Conservation (phyloP, 2,329 filamentous ascomycete species). For the Claviceps sp. region DNA sequence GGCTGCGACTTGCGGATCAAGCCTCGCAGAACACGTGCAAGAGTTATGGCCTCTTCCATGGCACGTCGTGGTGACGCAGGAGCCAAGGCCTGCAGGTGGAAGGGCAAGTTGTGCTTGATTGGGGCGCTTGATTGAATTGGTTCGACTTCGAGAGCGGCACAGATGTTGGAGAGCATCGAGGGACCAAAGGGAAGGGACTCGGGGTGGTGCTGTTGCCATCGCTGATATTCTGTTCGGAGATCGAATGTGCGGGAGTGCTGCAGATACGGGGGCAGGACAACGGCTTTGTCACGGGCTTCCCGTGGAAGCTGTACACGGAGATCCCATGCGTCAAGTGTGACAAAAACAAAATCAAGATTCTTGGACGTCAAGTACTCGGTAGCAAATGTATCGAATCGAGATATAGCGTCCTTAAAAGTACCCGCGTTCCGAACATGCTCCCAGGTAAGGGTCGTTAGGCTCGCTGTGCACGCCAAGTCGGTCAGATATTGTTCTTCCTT, state of each 20-base stretch:
- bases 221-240: slow-evolving; percentile 90
- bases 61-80: slow-evolving; percentile 90
- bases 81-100: slow-evolving; percentile 90
- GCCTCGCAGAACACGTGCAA: slow-evolving; percentile 82
- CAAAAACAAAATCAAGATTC: slow-evolving; percentile 94
- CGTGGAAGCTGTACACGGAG: slow-evolving; percentile 93
- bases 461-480: slow-evolving; percentile 45
- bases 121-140: slow-evolving; percentile 94
- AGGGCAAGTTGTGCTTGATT: slow-evolving; percentile 97
- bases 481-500: background rate
- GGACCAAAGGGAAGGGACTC: slow-evolving; percentile 95
- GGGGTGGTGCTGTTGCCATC: slow-evolving; percentile 96
- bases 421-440: slow-evolving; percentile 97
- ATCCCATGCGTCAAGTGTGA: slow-evolving; percentile 97
- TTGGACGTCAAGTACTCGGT: slow-evolving; percentile 81
- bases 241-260: slow-evolving; percentile 98
- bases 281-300: slow-evolving; percentile 95
- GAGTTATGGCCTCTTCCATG: slow-evolving; percentile 93
- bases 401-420: slow-evolving; percentile 92
- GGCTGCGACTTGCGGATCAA: slow-evolving; percentile 95
- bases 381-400: slow-evolving; percentile 86
- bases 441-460: slow-evolving; percentile 95
- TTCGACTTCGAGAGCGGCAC: slow-evolving; percentile 93
- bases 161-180: slow-evolving; percentile 92
- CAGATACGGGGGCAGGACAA: slow-evolving; percentile 88